Base-by-base conservation (phyloP, 176 grass and related monocot genomes). In the Ensete glaucum region DNA sequence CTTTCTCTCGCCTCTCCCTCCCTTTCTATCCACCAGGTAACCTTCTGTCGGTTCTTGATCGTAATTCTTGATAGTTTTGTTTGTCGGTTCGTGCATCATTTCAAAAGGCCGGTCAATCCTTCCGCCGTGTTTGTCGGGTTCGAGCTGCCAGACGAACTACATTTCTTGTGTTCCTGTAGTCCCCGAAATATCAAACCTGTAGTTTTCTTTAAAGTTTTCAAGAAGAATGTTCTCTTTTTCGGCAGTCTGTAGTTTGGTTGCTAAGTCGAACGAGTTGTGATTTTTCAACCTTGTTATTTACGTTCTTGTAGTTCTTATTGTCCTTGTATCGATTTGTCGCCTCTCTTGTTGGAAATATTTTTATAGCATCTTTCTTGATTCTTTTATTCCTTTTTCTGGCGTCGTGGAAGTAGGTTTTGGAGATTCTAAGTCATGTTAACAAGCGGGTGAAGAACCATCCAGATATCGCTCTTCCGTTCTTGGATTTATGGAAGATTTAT, bases 401-500 rank as follows among this genome's bases (percentile, higher is more conserved):
- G 57, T 10, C 21, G 19, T 68, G 51, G 62, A 19, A 23, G 67
- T 82, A 96, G 93, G 89, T 92, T 67, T 90, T 96, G 93, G 87
- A 96, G 84, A 90, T 96, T 77, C 85, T 96, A 68, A 90, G 77
- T 65, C 93, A 96, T 79, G 85, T 90, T 20, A 96, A 96, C 85
- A 96, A 89, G 82, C 83, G 93, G 83, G 93, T 90, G 76, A 96
- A 92, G 80, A 88, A 96, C 80, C 82, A 65, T 62, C 85, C 77
- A 11, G 87, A 90, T 63, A 97, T 97, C 72, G 13, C 71, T 56
- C 51, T 97, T 43, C 93, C 93, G n/a, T 85, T 92, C 80, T 70
- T 86, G 59, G 93, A 92, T 26, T 79, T 97, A 48, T 97, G 93
- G 93, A 92, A 81, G 43, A 82, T 97, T n/a, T 97, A 97, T 84